Evolutionary conservation across 2,329 filamentous ascomycete genomes (phyloP).

Genomic region (Fusarium napiforme): DNA sequence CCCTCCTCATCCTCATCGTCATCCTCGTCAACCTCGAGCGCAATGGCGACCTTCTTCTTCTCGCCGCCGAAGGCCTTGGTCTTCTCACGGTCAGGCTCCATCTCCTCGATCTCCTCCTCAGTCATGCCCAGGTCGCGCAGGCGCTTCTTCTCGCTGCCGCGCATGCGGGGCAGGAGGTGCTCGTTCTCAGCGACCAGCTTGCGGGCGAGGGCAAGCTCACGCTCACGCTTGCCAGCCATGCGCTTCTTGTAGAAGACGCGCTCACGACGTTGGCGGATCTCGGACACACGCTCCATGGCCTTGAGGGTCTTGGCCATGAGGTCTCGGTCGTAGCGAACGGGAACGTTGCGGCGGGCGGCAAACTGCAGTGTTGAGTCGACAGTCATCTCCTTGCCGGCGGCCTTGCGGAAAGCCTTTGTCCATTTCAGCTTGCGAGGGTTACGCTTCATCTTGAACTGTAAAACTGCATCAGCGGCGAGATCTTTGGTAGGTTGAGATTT

Average conservation of each 20-base stretch:
- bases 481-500: background rate
- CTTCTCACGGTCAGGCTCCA: slow-evolving; percentile 52
- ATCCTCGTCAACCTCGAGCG: slow-evolving; percentile 49
- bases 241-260: slow-evolving; percentile 93
- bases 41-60: slow-evolving; percentile 53
- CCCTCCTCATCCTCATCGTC: slow-evolving; percentile 50
- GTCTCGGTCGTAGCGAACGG: slow-evolving; percentile 94
- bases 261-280: slow-evolving; percentile 86
- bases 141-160: slow-evolving; percentile 69
- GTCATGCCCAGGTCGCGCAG: slow-evolving; percentile 65
- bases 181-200: slow-evolving; percentile 92
- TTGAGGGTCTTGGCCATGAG: slow-evolving; percentile 87
- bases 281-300: slow-evolving; percentile 89
- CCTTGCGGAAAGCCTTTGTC: slow-evolving; percentile 91
- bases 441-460: slow-evolving; percentile 94
- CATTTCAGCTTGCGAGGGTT: slow-evolving; percentile 97
- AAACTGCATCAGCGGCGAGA: slow-evolving; percentile 12
- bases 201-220: slow-evolving; percentile 80
- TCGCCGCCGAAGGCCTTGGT: slow-evolving; percentile 57
- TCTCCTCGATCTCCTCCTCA: slow-evolving; percentile 62
- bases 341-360: slow-evolving; percentile 91
- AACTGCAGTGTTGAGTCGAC: slow-evolving; percentile 96
- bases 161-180: slow-evolving; percentile 84
- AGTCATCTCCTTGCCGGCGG: slow-evolving; percentile 85
- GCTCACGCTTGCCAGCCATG: slow-evolving; percentile 89